Conservation (phyloP, 2,329 filamentous ascomycete species). For the Trichoderma guizhouense region DNA sequence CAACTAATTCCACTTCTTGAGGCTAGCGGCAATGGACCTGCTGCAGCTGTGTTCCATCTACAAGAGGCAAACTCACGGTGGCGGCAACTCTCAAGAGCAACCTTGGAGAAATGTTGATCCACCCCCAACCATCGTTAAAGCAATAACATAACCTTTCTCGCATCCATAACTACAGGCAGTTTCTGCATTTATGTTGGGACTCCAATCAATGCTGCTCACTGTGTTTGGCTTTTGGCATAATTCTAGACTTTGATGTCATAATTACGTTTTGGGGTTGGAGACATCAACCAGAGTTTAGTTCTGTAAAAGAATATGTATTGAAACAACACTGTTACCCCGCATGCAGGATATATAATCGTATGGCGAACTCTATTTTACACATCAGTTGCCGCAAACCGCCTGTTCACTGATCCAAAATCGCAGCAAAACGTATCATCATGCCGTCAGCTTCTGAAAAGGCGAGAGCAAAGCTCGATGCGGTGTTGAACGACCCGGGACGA, state of each 20-base stretch:
- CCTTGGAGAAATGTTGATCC: neutral
- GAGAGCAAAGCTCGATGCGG: slow-evolving; percentile 8
- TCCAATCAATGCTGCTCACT: neutral
- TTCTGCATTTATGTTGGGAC: neutral
- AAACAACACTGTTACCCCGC: slow-evolving; percentile 4
- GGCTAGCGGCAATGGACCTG: neutral
- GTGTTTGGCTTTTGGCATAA: neutral
- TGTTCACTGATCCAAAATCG: neutral
- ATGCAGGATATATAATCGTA: neutral
- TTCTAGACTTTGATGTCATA: neutral
- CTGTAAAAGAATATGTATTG: neutral
- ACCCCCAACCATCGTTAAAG: neutral
- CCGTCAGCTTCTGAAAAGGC: slow-evolving; percentile 10
- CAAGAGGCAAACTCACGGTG: neutral
- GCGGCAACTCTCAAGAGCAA: neutral
- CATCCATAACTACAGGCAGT: neutral
- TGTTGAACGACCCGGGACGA: slow-evolving; percentile 13
- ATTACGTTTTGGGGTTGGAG: neutral
- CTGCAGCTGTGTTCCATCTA: neutral
- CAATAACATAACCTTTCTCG: neutral
- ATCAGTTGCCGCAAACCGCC: neutral
- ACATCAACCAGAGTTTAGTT: neutral
- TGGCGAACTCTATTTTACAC: neutral
- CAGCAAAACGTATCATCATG: neutral
- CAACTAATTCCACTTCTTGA: neutral